phyloP scores from a whole-genome alignment of 2,329 filamentous ascomycete species.

The Elsinoe batatas region DNA sequence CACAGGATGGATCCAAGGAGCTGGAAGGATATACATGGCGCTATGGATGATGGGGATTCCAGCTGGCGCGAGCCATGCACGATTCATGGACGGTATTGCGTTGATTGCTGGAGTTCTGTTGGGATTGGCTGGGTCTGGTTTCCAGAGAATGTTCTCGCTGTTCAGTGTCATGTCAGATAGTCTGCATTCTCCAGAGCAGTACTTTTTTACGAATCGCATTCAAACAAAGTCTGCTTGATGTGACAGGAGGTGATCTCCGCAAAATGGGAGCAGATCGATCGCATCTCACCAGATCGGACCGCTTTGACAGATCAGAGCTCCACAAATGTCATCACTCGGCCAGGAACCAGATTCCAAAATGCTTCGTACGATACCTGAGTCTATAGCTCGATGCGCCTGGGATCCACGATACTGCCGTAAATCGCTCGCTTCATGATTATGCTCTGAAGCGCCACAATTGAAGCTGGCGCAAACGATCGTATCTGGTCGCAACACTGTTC shows the following conservation, averaged over 20 bases:
- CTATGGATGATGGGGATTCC: not conserved
- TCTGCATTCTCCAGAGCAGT: not conserved
- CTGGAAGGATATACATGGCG: slow-evolving; percentile 3
- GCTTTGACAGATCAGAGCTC: slow-evolving; percentile 1
- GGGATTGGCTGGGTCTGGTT: not conserved
- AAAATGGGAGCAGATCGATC: not conserved
- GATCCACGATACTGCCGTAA: too few species aligned
- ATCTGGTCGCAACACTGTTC: not conserved
- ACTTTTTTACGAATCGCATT: not conserved
- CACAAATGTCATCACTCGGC: slow-evolving; percentile 4
- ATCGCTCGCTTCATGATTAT: too few species aligned
- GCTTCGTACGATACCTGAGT: too few species aligned
- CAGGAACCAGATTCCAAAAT: not conserved
- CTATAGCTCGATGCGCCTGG: too few species aligned
- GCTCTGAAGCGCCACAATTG: not conserved
- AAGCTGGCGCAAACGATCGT: not conserved
- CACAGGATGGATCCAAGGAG: not conserved
- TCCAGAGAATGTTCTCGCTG: not conserved
- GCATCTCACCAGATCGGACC: slow-evolving; percentile 9
- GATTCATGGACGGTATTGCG: not conserved
- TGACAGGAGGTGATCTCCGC: not conserved
- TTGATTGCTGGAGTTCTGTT: not conserved
- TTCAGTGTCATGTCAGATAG: not conserved
- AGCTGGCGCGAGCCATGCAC: not conserved
- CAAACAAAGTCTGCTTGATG: not conserved